These are phyloP conservation scores for Blattamonas nauphoetae DNA, from an alignment of 78 protist genomes.

Conservation along the genomic window DNA sequence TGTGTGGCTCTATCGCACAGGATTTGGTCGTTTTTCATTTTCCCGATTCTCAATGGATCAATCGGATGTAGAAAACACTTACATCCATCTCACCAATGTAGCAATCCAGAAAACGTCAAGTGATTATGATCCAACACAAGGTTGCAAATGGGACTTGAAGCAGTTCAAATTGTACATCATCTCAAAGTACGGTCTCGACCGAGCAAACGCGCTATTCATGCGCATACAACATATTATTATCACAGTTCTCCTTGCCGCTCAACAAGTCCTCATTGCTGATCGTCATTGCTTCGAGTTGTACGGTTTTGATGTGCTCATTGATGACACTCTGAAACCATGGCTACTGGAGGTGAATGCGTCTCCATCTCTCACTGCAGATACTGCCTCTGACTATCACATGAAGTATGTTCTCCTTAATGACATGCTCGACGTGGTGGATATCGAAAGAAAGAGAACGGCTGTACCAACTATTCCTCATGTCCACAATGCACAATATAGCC, in stretches of 20 bases:
- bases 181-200: constrained; percentile 22
- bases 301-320: constrained; percentile 62
- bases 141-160: constrained; percentile 63
- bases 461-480: neutral
- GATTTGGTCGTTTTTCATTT: constrained; percentile 68
- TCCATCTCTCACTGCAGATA: constrained; percentile 42
- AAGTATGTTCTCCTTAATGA: constrained; percentile 47
- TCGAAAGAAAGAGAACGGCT: neutral
- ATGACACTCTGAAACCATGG: constrained; percentile 42
- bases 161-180: constrained; percentile 41
- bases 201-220: neutral
- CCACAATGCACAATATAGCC: neutral
- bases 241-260: constrained; percentile 51
- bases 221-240: constrained; percentile 39
- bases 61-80: neutral
- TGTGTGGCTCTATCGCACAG: constrained; percentile 54
- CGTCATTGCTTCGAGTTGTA: constrained; percentile 70
- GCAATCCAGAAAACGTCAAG: constrained; percentile 62
- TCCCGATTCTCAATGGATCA: constrained; percentile 2
- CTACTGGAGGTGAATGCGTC: constrained; percentile 60
- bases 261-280: constrained; percentile 53
- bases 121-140: constrained; percentile 9
- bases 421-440: constrained; percentile 41
- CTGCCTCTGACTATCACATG: constrained; percentile 33
- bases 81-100: constrained; percentile 72